Evolutionary conservation across 331 rosid genomes (phyloP).

Genomic region (Cydonia oblonga): DNA sequence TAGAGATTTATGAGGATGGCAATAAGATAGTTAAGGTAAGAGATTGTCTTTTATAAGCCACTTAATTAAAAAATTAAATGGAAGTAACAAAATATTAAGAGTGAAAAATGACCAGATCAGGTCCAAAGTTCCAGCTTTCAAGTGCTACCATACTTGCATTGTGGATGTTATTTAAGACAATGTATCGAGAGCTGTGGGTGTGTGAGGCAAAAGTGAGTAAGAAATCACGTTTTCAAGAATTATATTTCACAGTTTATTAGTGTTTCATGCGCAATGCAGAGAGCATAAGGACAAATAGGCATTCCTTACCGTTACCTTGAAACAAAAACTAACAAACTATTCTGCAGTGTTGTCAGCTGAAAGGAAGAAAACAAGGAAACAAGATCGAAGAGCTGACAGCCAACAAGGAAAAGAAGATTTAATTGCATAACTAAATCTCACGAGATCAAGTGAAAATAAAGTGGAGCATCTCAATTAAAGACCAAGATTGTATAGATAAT

Average conservation of each 20-base stretch:
- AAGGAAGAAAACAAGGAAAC: slow-evolving; percentile 25
- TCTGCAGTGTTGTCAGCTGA: slow-evolving; percentile 44
- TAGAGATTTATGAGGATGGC: neutral
- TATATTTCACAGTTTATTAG: slow-evolving; percentile 9
- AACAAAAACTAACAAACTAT: slow-evolving; percentile 47
- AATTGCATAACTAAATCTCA: slow-evolving; percentile 52
- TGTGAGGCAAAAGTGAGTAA: neutral
- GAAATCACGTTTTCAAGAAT: slow-evolving; percentile 28
- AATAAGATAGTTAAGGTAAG: neutral
- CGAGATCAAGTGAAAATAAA: slow-evolving; percentile 31
- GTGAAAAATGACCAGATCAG: neutral
- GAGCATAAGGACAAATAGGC: slow-evolving; percentile 25
- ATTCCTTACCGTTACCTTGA: slow-evolving; percentile 59
- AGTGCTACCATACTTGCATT: neutral
- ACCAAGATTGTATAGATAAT: slow-evolving; percentile 18
- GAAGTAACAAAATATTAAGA: neutral
- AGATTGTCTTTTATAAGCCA: neutral
- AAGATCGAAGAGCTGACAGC: slow-evolving; percentile 37
- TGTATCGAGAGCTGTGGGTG: neutral
- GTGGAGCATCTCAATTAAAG: slow-evolving; percentile 37
- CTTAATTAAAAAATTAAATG: neutral
- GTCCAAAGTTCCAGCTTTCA: neutral
- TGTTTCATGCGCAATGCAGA: slow-evolving; percentile 44
- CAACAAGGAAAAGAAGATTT: slow-evolving; percentile 38
- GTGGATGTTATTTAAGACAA: neutral